Conservation (phyloP, 2,329 filamentous ascomycete species). For the Aureobasidium zeae region DNA sequence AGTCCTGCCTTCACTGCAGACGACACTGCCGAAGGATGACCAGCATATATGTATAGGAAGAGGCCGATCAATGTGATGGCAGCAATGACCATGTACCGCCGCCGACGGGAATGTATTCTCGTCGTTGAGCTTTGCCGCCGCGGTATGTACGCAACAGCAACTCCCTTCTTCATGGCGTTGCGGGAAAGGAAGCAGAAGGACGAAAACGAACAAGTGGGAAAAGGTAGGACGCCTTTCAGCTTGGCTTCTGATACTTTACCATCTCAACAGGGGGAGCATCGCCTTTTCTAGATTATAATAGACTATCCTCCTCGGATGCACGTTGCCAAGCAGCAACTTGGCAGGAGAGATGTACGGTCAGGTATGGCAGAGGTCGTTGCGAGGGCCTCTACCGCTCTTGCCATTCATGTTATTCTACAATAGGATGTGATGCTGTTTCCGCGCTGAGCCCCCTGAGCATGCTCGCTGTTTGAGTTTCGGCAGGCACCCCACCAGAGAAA, state of each 20-base stretch:
- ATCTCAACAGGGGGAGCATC: neutral
- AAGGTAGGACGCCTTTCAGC: slow-evolving; percentile 4
- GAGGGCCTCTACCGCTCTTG: no score
- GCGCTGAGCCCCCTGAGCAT: no score
- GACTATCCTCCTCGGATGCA: slow-evolving; percentile 6
- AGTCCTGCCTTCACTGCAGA: slow-evolving; percentile 7
- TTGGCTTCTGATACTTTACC: neutral
- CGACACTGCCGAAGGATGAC: neutral
- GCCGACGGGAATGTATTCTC: slow-evolving; percentile 2
- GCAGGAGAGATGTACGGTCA: slow-evolving; percentile 1
- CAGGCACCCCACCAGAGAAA: neutral
- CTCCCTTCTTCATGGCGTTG: neutral
- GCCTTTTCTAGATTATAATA: neutral
- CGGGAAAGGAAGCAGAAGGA: neutral
- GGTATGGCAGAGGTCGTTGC: no score
- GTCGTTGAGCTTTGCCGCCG: neutral
- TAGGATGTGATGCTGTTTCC: no score
- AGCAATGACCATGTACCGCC: slow-evolving; percentile 2
- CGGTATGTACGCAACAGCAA: slow-evolving; percentile 1
- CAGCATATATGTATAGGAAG: slow-evolving; percentile 4
- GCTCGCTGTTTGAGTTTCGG: slow-evolving; percentile 12
- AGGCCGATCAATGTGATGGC: neutral
- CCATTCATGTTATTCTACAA: no score
- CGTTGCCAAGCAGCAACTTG: slow-evolving; percentile 10
- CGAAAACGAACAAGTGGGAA: slow-evolving; percentile 10